A percentile compares a stretch with the other conserved stretches of the same genome.
Evolutionary conservation across 148 eudicot species (phyloP).

Genomic region (Heliosperma pusillum): DNA sequence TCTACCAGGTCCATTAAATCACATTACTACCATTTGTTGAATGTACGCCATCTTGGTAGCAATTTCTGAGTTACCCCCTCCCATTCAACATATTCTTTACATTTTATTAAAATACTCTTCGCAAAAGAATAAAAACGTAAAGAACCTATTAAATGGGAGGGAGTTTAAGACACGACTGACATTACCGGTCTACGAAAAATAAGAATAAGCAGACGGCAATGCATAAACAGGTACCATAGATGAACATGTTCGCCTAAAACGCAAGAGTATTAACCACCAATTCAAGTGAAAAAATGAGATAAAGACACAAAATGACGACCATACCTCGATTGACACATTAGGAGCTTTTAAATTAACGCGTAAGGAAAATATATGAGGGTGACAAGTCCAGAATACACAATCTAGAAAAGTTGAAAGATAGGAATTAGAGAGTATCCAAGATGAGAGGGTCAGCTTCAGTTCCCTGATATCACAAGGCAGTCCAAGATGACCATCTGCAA

Average conservation of each 20-base stretch:
- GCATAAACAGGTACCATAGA: neutral
- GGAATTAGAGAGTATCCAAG: neutral
- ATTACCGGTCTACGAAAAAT: too few species aligned
- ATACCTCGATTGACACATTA: neutral
- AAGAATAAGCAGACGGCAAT: neutral
- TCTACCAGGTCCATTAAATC: too few species aligned
- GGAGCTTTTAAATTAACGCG: neutral
- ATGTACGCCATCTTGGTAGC: too few species aligned
- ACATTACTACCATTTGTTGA: too few species aligned
- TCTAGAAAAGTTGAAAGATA: neutral
- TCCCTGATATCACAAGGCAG: neutral
- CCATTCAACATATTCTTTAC: too few species aligned
- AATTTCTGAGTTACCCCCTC: too few species aligned
- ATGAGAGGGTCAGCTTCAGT: neutral
- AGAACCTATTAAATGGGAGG: too few species aligned
- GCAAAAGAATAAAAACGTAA: too few species aligned
- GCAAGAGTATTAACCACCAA: neutral
- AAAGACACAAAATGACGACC: too few species aligned
- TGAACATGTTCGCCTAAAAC: neutral
- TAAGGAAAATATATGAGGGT: neutral
- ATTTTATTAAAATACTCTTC: too few species aligned
- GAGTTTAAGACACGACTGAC: neutral
- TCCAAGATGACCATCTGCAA: neutral
- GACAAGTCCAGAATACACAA: neutral
- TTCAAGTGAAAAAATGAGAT: neutral